phyloP scores from a whole-genome alignment of 2,329 filamentous ascomycete species.

The Dothistroma pini region DNA sequence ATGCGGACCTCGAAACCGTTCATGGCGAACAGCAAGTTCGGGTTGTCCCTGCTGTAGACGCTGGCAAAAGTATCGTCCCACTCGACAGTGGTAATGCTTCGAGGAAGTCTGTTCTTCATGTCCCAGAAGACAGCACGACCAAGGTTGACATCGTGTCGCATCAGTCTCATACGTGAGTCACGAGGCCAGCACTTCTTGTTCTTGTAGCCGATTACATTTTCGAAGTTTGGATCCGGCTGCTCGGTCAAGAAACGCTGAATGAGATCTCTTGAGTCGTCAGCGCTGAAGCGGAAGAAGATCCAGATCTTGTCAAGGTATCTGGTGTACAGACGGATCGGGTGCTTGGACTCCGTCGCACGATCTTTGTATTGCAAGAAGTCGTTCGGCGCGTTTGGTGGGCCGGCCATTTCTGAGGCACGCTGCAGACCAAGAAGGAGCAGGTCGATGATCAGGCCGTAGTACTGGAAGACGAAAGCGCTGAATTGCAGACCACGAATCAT shows the following conservation, averaged over 20 bases:
- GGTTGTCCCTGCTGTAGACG: conserved; percentile 97
- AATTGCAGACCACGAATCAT: conserved; percentile 98
- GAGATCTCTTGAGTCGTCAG: conserved; percentile 89
- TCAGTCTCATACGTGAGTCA: conserved; percentile 94
- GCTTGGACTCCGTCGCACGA: conserved; percentile 82
- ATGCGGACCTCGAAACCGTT: conserved; percentile 96
- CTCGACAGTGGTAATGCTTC: conserved; percentile 94
- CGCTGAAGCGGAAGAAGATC: conserved; percentile 92
- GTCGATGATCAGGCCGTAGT: conserved; percentile 94
- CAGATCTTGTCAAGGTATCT: conserved; percentile 98
- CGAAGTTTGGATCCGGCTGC: conserved; percentile 97
- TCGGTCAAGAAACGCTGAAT: conserved; percentile 98
- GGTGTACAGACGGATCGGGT: conserved; percentile 96
- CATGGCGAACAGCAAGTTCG: conserved; percentile 96
- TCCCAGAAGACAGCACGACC: conserved; percentile 99
- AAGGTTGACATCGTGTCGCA: conserved; percentile 98
- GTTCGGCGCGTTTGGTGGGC: conserved; percentile 87
- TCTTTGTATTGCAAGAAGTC: conserved; percentile 98
- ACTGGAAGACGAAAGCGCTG: conserved; percentile 98
- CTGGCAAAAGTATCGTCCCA: conserved; percentile 99
- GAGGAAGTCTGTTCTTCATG: conserved; percentile 89
- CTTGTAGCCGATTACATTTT: conserved; percentile 98
- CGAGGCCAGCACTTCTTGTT: conserved; percentile 99
- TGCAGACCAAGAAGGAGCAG: conserved; percentile 87
- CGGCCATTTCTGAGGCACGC: conserved; percentile 95